Evolutionary conservation across 108 stramenopile species (phyloP), one percentile per base, ranked within the genome.

Genomic region (Chaetoceros muelleri): DNA sequence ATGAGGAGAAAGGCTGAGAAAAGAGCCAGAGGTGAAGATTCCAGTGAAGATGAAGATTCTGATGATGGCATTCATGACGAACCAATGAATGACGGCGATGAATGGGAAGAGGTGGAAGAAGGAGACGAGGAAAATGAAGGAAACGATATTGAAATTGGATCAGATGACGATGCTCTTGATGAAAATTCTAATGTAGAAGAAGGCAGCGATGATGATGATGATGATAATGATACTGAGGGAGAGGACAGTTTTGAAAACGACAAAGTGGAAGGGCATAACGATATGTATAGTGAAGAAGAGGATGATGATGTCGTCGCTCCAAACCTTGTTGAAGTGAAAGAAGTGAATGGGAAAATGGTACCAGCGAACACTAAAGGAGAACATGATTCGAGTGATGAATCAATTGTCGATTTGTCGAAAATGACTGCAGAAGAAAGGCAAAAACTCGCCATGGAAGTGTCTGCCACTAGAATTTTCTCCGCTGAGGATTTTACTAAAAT

Each of bases 401-500:
- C 58, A 17, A 55, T 57, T 1, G 25, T 72, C 26, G 78, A 85
- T 74, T 45, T 84, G 24, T 82, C 84, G 28, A 83, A 81, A 58
- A 65, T 89, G 68, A 77, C 88, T 8, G 57, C 61, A 21, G 60
- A 80, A 44, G 81, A 91, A 51, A 78, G 87, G 23, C 74, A 83
- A 44, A 77, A 88, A 46, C 44, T 91, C 28, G 73, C 79, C 60
- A 81, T 81, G 31, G 58, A 91, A 46, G 77, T 89, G 24, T 92
- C 89, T 0, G 65, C 89, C 7, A 85, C 67, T 18, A 81, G 95
- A 5, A 75, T 96, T 27, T 87, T 94, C 46, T 74, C 87, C 8
- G 70, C 71, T 45, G 67, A 74, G 24, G 95, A 96, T 29, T 93
- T 94, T 60, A 81, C 62, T 16, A 85, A 78, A 64, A 94, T 96